Evolutionary conservation across 768 basidiomycete genomes (phyloP), one percentile per base, ranked within the genome.

Genomic region (Naematelia aurantialba): DNA sequence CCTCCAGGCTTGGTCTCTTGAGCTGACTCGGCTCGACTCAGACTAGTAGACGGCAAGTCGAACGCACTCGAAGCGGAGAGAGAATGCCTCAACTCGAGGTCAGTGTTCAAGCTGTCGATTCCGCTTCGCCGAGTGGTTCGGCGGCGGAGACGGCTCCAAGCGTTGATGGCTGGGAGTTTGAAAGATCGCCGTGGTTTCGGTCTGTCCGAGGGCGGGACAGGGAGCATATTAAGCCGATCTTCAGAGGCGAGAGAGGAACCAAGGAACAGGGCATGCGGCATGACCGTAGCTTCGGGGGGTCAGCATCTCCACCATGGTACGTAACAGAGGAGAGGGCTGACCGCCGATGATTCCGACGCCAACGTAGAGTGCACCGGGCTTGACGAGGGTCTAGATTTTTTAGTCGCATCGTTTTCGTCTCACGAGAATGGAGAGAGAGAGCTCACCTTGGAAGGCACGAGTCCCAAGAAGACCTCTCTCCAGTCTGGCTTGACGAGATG

Each of bases 261-360:
- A 14, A 96, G 81, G 80, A 89, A 91, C n/a, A 96, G 80, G 59
- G 87, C 87, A 75, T 93, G 91, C 0, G 91, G 91, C 91, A 93
- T 93, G 59, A 91, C 86, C 2, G 90, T 96, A 1, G 90, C 89
- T 27, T n/a, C n/a, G n/a, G n/a, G n/a, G n/a, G n/a, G n/a, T n/a
- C n/a, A n/a, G 88, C 87, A 70, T 5, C 22, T 5, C 19, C 17
- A 13, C 17, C 31, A 2, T 14, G 51, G 45, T 51, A 25, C 45
- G 3, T 52, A 49, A 29, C 45, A 30, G 5, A 34, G 26, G 25
- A 13, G 27, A n/a, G 17, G 14, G 42, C 63, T 53, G n/a, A 72
- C 70, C 68, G 55, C 74, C 74, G 47, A 74, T 72, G 56, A 70
- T 64, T 47, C 75, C 75, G 54, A 74, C 70, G 3, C 69, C 65